Base-by-base conservation (phyloP, 768 basidiomycete genomes). In the Megacollybia marginata region DNA sequence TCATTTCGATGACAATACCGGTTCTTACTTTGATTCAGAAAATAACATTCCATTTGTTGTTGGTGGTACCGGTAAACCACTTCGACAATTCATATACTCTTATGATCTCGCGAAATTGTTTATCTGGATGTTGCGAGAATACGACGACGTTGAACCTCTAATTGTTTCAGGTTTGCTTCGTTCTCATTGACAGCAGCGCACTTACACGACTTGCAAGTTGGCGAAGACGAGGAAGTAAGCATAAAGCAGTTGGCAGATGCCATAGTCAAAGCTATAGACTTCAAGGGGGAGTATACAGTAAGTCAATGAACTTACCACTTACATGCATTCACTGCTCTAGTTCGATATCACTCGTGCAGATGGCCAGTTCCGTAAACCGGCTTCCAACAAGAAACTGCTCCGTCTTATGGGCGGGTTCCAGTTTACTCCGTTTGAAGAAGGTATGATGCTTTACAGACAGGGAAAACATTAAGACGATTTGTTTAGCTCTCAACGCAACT, bases 11-110 rank as follows among this genome's bases (percentile, higher is more conserved):
- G 19, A 13, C 15, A 18, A 46, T 45, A 43, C 36, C 47, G 20
- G 33, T 36, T 32, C 10, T 8, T n/a, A 19, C 51, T 53, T 53
- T 47, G 36, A 32, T 44, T 9, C 64, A 82, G 83, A 91, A 71
- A 90, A 88, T 67, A 75, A 74, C 52, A 90, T 88, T 0, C 85
- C 88, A 4, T 94, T 97, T 68, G 72, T 83, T 47, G 88, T 95
- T n/a, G 69, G 83, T 46, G 94, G 94, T 10, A 87, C 90, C 0
- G 94, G 94, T 33, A 91, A 86, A 57, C 94, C 94, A 7, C 77
- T 96, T 33, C 81, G 94, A n/a, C 94, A 97, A 65, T 97, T 97
- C 65, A 94, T 96, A 66, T 97, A 92, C 70, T 96, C 94, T n/a
- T 74, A 80, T 45, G 93, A 98, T 68, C 83, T 97, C 45, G 94